Base-by-base conservation (phyloP, 2,329 filamentous ascomycete species). In the Aspergillus sp. region DNA sequence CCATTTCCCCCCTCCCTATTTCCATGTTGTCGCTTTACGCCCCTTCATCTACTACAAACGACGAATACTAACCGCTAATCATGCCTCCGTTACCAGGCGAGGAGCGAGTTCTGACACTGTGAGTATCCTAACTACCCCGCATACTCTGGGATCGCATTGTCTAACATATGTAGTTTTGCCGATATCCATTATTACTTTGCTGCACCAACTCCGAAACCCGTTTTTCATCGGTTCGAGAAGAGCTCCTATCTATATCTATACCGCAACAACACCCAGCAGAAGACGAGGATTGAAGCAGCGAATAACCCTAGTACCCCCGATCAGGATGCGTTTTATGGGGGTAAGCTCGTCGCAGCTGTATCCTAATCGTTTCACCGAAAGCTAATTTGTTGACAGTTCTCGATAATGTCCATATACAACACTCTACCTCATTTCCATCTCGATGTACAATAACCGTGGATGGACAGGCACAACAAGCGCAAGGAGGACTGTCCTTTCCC, bases 161-260 rank as follows among this genome's bases (percentile, higher is more conserved):
- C 9, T 54, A 47, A 48, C 24, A 39, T 8, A 6, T 43, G 21
- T 63, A 88, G 85, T 65, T 88, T 85, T 66, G 82, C 83, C 58
- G 86, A 88, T 68, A 76, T 86, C 43, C 86, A 88, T 70, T 87
- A 85, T 69, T 87, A 83, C 72, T 86, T 88, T 71, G 78, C 79
- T 60, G 75, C 80, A 15, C 86, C 86, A 3, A 75, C 75, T 4
- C 76, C 80, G 39, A 82, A 78, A 57, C 84, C 85, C 43, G 71
- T 77, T 37, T 82, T 86, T 63, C 83, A 88, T 69, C 83, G 86
- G 50, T 88, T 88, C 71, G 83, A 86, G 65, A 86, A 85, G 66
- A 78, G 82, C 59, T 87, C 84, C 48, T 88, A 88, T 73, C 76
- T 88, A 60, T 88, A 88, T 70, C 72, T 88, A 53, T 86, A 86